Evolutionary conservation across 768 basidiomycete species (phyloP), one percentile per base, ranked within the genome.

Genomic region (Crucibulum laeve): DNA sequence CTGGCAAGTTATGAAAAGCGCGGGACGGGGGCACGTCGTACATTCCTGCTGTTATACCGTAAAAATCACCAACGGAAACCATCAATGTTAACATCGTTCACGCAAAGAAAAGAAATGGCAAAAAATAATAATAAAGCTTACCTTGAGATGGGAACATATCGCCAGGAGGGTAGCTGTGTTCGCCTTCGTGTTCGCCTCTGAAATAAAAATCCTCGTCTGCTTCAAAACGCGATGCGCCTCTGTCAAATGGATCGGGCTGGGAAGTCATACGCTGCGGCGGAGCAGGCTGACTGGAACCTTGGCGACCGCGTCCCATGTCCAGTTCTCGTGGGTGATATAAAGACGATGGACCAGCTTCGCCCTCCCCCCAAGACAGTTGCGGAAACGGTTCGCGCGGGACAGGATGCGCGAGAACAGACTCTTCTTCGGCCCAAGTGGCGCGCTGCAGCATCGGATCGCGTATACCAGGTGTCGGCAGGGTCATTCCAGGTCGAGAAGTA

Each of bases 281-380:
- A 8, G 48, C 51, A 26, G 55, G 50, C 26, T 57, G 58, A 33
- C 53, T 56, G 6, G 48, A 56, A 19, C 57, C 56, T 37, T 54
- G 52, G 23, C 50, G 52, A 35, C 44, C 48, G 41, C 53, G 49
- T 22, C 32, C 42, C 17, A 42, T 40, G 28, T 33, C 25, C 24
- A 48, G 42, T 38, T 57, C 55, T 28, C 47, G 47, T 17, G 49
- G 39, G 37, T 48, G 59, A 46, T 54, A 50, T 47, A 68, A 58
- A 1, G 64, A 68, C n/a, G 74, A 71, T 22, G 65, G 68, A 5
- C 74, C 73, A 26, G 71, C 65, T 48, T 76, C 77, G 6, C 60
- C 62, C 46, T 76, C 73, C 50, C 65, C 44, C 53, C 55, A 55
- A 23, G 48, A 47, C 24, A 45, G 30, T 25, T 43, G 45, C 50